Percentiles rank a stretch among this genome's conserved stretches.
Evolutionary conservation across 108 stramenopile genomes (phyloP).

Genomic region (Aurantiochytrium sp.): DNA sequence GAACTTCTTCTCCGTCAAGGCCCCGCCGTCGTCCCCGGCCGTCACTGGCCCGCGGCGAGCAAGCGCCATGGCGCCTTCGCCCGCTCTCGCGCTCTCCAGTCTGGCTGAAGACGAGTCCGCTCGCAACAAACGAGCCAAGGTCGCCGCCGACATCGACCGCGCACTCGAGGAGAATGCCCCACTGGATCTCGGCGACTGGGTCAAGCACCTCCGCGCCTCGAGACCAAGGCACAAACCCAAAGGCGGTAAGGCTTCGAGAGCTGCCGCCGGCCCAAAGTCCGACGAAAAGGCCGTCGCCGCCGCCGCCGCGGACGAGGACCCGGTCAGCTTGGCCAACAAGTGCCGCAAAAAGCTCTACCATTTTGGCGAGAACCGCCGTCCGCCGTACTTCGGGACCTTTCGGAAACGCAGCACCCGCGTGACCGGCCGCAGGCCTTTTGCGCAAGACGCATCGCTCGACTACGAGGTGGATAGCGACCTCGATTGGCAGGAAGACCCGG

Average conservation of each 20-base stretch:
- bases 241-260: too few relatives aligned
- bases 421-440: neutral
- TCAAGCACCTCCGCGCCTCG: neutral
- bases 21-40: neutral
- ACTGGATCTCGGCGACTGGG: neutral
- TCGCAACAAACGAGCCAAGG: neutral
- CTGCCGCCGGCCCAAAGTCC: neutral
- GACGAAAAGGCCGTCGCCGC: neutral
- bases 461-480: neutral
- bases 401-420: neutral
- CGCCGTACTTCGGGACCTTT: slow-evolving; percentile 22
- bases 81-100: neutral
- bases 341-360: neutral
- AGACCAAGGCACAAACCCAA: neutral
- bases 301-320: neutral
- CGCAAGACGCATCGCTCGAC: neutral
- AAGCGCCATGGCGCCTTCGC: neutral
- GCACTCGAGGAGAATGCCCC: neutral
- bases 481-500: slow-evolving; percentile 10
- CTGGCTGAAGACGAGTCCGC: neutral
- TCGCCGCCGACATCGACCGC: neutral
- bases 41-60: neutral
- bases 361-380: neutral
- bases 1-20: slow-evolving; percentile 8
- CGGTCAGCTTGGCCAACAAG: neutral